Base-by-base conservation (phyloP, 2,329 filamentous ascomycete genomes). In the Fusarium incarnatum region DNA sequence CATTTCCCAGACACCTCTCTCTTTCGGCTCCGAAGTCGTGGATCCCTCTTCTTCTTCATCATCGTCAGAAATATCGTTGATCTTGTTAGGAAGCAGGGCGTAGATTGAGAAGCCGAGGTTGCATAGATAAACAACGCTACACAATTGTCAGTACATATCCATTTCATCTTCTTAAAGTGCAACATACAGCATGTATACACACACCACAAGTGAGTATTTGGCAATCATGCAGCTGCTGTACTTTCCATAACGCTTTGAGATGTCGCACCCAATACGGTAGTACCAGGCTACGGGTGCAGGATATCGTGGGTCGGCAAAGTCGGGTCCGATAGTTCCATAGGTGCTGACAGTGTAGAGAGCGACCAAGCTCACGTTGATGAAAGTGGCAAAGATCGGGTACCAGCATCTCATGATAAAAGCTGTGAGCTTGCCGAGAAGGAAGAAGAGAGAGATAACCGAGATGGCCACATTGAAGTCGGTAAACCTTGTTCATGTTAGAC, bases 401-500 rank as follows among this genome's bases (percentile, higher is more conserved):
- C 89, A 93, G 74, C 90, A 81, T 77, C 91, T 88, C 85, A 94
- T 88, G 75, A 93, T 88, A 80, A 87, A 90, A 75, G 87, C 84
- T 66, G 91, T 87, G 68, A 87, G 84, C 83, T 94, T 94, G 78
- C 86, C 83, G 46, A 94, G 85, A 67, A 93, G 86, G 77, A 94
- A 85, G 83, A 95, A 95, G 78, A 92, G 90, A 61, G 89, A 90
- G 56, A 94, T 83, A 70, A 95, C 87, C 40, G 91, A 91, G 72
- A 94, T 91, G 76, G 91, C 90, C 72, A 94, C 88, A 76, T 94
- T 94, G 81, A 88, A 93, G 72, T 91, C 84, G 49, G 92, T 94
- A 67, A 93, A 83, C 59, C 92, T 94, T 49, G n/a, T 25, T 20
- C 11, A 42, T 41, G 48, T 71, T 41, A 67, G 53, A 30, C 25